Evolutionary conservation across 352 stramenopile genomes (phyloP), one percentile per base, ranked within the genome.

Genomic region (Pythium vanterpoolii): DNA sequence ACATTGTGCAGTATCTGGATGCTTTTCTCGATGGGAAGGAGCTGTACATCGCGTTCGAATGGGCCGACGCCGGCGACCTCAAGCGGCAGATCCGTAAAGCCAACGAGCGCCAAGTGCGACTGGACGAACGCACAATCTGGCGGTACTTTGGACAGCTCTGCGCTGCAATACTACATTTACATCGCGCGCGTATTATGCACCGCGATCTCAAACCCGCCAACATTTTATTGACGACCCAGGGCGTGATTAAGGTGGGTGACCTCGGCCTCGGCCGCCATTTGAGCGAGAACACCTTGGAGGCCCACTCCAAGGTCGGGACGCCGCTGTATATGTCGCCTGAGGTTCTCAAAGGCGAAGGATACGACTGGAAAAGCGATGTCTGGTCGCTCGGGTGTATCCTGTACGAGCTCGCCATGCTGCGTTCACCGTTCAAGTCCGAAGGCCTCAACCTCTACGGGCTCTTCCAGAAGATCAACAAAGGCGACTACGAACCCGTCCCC

Each of bases 321-420:
- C 94, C 94, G 36, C 72, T 98, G 21, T 98, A 98, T 65, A 98
- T 98, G 89, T 96, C 90, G 9, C 93, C 95, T 0, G 95, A 98
- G 54, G 90, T 98, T 33, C 77, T 98, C 19, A 81, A 88, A 3
- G 94, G 95, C 16, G 83, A 96, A 50, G 87, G 89, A 23, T 98
- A 98, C 67, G 90, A 97, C 62, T 97, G 87, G 87, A 98, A 97
- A 66, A 96, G 83, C 55, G 95, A 98, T 66, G 87, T 98, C 4
- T 98, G 95, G 95, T 94, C 76, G 30, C 77, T 98, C 34, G 95
- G 95, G 4, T 98, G 95, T 61, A 90, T 98, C 47, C 76, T 98
- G 27, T 98, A 98, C 68, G 95, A 98, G 68, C 75, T 98, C 4
- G 90, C 90, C 6, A 96, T 96, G 87, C 79, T 98, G 13, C 80